Conservation (phyloP, 306 rosid species). For the Rubus parviflorus region DNA sequence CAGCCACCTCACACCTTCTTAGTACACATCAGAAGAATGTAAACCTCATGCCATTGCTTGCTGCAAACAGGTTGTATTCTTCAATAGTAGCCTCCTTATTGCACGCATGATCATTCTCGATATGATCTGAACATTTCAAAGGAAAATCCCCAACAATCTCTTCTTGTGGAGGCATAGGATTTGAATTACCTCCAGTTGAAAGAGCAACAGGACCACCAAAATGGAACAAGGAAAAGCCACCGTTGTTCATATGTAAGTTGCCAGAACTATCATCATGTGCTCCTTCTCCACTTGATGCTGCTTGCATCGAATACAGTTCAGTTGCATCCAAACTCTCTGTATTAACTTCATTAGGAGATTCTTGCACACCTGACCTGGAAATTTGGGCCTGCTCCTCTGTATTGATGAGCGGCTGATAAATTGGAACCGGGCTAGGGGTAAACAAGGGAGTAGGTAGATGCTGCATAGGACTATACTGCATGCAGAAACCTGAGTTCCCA, state of each 20-base stretch:
- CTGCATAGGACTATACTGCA: conserved; percentile 81
- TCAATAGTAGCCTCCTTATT: conserved; percentile 66
- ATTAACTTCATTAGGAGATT: conserved; percentile 41
- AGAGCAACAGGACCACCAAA: conserved; percentile 87
- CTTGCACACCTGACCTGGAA: conserved; percentile 46
- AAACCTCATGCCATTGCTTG: conserved; percentile 70
- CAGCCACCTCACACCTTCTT: conserved; percentile 67
- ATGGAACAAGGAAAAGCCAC: conserved; percentile 85
- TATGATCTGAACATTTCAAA: conserved; percentile 43
- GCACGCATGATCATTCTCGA: conserved; percentile 48
- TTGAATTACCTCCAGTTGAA: conserved; percentile 52
- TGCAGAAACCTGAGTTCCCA: conserved; percentile 71
- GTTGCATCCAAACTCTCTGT: conserved; percentile 42
- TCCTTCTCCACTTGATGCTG: conserved; percentile 39
- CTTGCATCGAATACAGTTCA: conserved; percentile 40
- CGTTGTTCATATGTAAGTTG: conserved; percentile 40
- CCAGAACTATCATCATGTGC: conserved; percentile 44
- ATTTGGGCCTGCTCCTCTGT: conserved; percentile 44
- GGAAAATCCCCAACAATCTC: conserved; percentile 42
- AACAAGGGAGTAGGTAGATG: conserved; percentile 61
- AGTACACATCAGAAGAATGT: conserved; percentile 61
- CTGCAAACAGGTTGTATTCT: conserved; percentile 94
- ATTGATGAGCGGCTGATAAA: conserved; percentile 60
- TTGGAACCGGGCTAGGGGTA: conserved; percentile 59
- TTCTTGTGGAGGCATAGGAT: conserved; percentile 41